Percentiles rank a stretch among this genome's conserved stretches.
Conservation (phyloP, 2,329 filamentous ascomycete species). For the Aulographum hederae region DNA sequence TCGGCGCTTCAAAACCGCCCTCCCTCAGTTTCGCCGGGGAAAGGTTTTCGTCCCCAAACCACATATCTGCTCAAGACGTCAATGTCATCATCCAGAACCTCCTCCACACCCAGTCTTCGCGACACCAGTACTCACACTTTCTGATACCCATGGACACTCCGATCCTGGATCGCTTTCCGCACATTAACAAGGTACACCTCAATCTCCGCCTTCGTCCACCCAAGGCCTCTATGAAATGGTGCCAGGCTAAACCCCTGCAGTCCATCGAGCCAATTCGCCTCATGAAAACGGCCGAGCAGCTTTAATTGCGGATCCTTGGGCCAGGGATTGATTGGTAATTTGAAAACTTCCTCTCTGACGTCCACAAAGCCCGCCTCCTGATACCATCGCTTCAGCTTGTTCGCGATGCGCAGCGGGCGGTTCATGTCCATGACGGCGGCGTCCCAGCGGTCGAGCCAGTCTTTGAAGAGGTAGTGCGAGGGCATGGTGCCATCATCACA, state of each 20-base stretch:
- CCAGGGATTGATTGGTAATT: conserved; percentile 35
- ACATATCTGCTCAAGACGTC: too few species aligned
- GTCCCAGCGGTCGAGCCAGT: conserved; percentile 31
- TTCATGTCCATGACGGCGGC: conserved; percentile 27
- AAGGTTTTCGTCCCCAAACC: too few species aligned
- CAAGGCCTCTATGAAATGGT: conserved; percentile 22
- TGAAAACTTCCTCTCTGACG: conserved; percentile 32
- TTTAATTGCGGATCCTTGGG: conserved; percentile 27
- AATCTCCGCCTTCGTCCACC: conserved; percentile 25
- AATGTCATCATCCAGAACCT: too few species aligned
- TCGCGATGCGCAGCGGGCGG: conserved; percentile 31
- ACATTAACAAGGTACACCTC: conserved; percentile 25
- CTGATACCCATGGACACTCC: conserved; percentile 22
- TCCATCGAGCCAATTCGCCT: conserved; percentile 26
- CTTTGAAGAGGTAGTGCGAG: too few species aligned
- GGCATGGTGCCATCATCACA: conserved; percentile 37
- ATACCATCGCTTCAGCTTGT: conserved; percentile 35
- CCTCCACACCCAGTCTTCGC: too few species aligned
- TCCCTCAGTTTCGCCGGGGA: too few species aligned
- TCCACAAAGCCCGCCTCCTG: conserved; percentile 38
- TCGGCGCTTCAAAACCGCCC: too few species aligned
- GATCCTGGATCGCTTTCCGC: conserved; percentile 19
- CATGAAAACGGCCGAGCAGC: conserved; percentile 29
- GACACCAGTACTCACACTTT: too few species aligned
- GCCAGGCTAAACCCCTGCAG: conserved; percentile 25